phyloP scores from a whole-genome alignment of 2,329 filamentous ascomycete genomes.

The Aspergillus tubingensis region DNA sequence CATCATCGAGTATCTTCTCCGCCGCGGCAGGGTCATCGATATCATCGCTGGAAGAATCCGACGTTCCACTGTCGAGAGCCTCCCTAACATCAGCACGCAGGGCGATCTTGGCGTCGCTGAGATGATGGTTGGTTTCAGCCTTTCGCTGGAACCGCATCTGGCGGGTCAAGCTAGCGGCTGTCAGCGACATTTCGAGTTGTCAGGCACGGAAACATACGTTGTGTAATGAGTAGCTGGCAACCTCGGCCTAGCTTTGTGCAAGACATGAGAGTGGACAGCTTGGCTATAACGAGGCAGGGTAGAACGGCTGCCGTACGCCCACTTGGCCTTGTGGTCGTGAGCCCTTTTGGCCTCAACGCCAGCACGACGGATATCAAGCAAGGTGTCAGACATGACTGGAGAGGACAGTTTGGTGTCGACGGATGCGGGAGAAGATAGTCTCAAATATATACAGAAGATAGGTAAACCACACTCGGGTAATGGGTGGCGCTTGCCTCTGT shows the following conservation, averaged over 20 bases:
- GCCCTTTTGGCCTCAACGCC: conserved; percentile 51
- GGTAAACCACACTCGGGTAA: not conserved
- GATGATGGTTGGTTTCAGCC: conserved; percentile 19
- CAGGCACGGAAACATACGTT: conserved; percentile 19
- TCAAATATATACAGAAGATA: not conserved
- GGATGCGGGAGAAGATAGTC: not conserved
- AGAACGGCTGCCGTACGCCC: conserved; percentile 37
- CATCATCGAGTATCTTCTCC: conserved; percentile 47
- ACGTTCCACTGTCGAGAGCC: conserved; percentile 29
- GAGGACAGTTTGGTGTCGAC: not conserved
- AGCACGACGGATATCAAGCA: conserved; percentile 56
- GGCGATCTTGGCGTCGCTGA: conserved; percentile 23
- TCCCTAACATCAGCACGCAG: conserved; percentile 39
- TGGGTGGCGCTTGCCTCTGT: not conserved
- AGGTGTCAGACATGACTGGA: conserved; percentile 35
- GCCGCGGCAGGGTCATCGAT: conserved; percentile 45
- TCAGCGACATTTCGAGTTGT: not conserved
- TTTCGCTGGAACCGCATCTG: conserved; percentile 14
- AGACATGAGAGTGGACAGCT: conserved; percentile 6
- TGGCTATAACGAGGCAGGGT: no score
- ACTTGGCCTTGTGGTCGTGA: conserved; percentile 44
- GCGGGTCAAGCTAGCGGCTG: conserved; percentile 10
- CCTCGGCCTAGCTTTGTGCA: conserved; percentile 21
- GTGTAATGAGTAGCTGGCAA: conserved; percentile 19
- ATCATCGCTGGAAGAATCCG: conserved; percentile 37